phyloP scores from a whole-genome alignment of 176 grass and related monocot species.

The Poa pratensis region DNA sequence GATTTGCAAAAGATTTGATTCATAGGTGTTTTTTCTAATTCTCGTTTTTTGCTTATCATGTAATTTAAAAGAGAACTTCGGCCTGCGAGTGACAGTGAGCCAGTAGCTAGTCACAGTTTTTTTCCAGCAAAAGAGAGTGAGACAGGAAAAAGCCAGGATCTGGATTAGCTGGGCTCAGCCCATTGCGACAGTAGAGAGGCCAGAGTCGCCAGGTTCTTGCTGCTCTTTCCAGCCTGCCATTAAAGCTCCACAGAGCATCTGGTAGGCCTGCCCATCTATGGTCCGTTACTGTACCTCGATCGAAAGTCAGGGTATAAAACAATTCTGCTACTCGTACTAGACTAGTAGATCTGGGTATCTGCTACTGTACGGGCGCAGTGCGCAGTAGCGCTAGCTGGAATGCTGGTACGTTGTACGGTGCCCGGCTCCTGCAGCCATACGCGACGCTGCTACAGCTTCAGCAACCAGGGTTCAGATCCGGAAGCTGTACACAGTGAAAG shows the following conservation, averaged over 20 bases:
- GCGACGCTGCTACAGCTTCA: background rate
- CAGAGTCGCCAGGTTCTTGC: background rate
- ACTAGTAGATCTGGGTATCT: background rate
- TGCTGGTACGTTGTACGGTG: too few relatives aligned
- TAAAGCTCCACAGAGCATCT: background rate
- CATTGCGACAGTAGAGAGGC: conserved; percentile 13
- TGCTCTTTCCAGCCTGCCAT: background rate
- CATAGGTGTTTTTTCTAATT: too few relatives aligned
- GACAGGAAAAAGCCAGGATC: background rate
- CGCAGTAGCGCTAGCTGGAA: too few relatives aligned
- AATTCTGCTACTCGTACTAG: background rate
- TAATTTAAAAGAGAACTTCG: too few relatives aligned
- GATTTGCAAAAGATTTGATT: too few relatives aligned
- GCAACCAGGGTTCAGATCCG: background rate
- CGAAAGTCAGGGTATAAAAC: background rate
- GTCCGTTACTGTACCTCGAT: background rate
- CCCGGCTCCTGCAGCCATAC: too few relatives aligned
- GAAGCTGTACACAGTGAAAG: background rate
- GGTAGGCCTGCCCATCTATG: background rate
- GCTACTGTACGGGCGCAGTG: background rate
- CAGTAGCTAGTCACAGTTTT: too few relatives aligned
- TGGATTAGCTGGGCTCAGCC: background rate
- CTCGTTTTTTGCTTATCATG: too few relatives aligned
- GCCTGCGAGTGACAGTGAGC: too few relatives aligned
- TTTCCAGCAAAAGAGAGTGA: too few relatives aligned